Base-by-base conservation (phyloP, 306 rosid species). In the Gillenia trifoliata region DNA sequence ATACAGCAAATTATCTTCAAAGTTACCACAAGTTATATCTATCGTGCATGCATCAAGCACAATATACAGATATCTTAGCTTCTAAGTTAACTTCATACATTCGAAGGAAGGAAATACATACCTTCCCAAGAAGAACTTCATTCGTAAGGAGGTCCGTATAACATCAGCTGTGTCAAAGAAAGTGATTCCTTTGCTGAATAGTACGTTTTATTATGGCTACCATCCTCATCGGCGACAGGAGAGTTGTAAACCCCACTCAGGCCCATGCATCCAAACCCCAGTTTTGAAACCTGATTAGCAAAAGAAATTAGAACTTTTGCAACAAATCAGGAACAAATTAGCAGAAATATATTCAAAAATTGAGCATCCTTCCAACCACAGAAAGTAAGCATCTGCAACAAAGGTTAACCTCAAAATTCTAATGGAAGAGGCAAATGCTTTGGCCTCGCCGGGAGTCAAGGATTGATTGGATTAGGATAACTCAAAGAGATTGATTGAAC, bases 231-330 rank as follows among this genome's bases (percentile, higher is more conserved):
- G 34, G 82, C 11, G n/a, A 77, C 23, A 49, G 86, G 82, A 40
- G 82, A 68, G 59, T 82, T 85, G 43, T 75, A 79, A 0, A 45
- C 1, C 55, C 86, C 88, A 23, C 66, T 34, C 9, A 85, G 75
- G 15, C 82, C 78, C 79, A 62, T 72, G 69, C 88, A 85, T 29
- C 86, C 88, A 69, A 85, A 85, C 16, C 86, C 88, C 82, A 85
- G 9, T 59, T 52, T 79, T 29, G 88, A 85, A 6, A 85, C 88
- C 88, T 81, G 62, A 30, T 26, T 66, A 73, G 15, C 43, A 36
- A 71, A 71, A 33, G 8, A 71, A 38, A 9, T 11, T 16, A 33
- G 20, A 13, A 63, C 28, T 25, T 41, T 49, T 49, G 45, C 34
- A 28, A 17, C 20, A 7, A 43, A 8, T 17, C 72, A 28, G 2